A percentile compares a stretch with the other conserved stretches of the same genome.
phyloP scores from a whole-genome alignment of 1,284 basidiomycete species.

The Apiotrichum sp. region DNA sequence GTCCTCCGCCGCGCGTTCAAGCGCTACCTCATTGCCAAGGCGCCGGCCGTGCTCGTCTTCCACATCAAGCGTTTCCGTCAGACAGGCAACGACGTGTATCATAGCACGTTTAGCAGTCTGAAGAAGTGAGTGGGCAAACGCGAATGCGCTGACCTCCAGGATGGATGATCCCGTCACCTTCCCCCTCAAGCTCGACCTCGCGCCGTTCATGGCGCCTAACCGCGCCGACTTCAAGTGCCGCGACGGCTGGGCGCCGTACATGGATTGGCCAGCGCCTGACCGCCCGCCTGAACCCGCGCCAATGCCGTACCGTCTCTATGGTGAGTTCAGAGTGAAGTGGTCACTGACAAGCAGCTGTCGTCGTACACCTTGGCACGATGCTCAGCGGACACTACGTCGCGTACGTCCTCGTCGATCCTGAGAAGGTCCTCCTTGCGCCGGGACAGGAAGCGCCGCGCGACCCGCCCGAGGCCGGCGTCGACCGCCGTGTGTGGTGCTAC shows the following conservation, averaged over 20 bases:
- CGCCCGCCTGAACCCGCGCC: conserved; percentile 32
- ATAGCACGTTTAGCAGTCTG: conserved; percentile 35
- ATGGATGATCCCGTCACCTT: conserved; percentile 80
- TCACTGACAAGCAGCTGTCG: conserved; percentile 56
- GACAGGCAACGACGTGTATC: conserved; percentile 37
- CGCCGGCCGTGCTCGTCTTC: conserved; percentile 82
- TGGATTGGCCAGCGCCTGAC: conserved; percentile 43
- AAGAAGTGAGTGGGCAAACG: conserved; percentile 37
- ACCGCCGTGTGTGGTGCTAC: conserved; percentile 75
- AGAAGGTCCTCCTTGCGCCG: conserved; percentile 25
- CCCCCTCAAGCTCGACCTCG: conserved; percentile 75
- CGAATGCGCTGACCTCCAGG: conserved; percentile 53
- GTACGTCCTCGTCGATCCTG: conserved; percentile 51
- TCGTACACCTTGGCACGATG: conserved; percentile 83
- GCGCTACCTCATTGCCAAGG: conserved; percentile 79
- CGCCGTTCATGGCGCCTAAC: conserved; percentile 76
- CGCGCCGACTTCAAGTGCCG: conserved; percentile 42
- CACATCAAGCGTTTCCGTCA: conserved; percentile 93
- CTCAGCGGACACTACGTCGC: conserved; percentile 81
- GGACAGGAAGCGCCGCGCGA: background rate
- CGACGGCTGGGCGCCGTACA: conserved; percentile 41
- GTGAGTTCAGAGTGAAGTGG: conserved; percentile 28
- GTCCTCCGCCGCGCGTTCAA: conserved; percentile 81
- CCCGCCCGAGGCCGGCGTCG: conserved; percentile 4
- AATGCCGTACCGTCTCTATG: conserved; percentile 44